Base-by-base conservation (phyloP, 169 alveolate genomes). In the Plasmodium billcollinsi region DNA sequence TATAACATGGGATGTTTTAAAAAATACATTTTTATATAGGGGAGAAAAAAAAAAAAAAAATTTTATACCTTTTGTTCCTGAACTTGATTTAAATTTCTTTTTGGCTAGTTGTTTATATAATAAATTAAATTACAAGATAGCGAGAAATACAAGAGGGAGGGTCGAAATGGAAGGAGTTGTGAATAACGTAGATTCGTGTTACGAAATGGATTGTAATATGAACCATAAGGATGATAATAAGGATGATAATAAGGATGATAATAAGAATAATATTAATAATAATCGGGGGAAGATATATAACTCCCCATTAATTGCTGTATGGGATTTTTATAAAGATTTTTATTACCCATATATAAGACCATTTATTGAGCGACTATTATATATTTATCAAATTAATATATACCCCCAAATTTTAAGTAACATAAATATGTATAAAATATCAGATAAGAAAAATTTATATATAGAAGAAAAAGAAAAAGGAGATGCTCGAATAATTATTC, bases 31-130 rank as follows among this genome's bases (percentile, higher is more conserved):
- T 86, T 72, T 70, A 6, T 59, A 58, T 1, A 56, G 33, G 54
- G 12, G 67, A 14, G 54, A 58, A 33, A 61, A 29, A 26, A 24
- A n/a, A 9, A 70, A 47, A 26, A 61, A 62, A 24, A 43, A 88
- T n/a, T 49, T 66, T n/a, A 33, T 86, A 61, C 24, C 20, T 9
- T 86, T 71, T 59, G 61, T 14, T 43, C 92, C 92, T 11, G 92
- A 86, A 63, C 54, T 86, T 18, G 88, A 86, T 18, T 45, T 86
- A 50, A 86, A 86, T 52, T 86, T 86, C 71, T 86, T 71, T 43
- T 72, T 86, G 47, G 92, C 92, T 61, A 86, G 88, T 47, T 59
- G 92, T 61, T 50, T 86, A 15, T 86, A 86, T 67, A 86, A 62
- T 65, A 59, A 61, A 45, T 18, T 52, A 18, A 86, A 86, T 73